phyloP scores from a whole-genome alignment of 371 early-diverging fungal genomes.

The Apophysomyces trapeziformis region DNA sequence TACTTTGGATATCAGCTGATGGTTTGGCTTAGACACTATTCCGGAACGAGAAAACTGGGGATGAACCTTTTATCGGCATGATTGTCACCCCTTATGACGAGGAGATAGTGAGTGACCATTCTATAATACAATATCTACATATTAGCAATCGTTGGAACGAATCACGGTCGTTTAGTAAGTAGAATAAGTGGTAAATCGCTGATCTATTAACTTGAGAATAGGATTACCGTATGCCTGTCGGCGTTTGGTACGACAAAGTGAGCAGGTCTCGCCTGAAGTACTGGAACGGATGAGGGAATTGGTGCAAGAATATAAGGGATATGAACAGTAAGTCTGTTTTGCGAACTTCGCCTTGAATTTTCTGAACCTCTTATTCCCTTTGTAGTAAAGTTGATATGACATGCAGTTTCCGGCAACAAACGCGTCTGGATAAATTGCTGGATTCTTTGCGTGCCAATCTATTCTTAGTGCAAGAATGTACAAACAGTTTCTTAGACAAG shows the following conservation, averaged over 20 bases:
- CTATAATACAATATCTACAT: slow-evolving; percentile 65
- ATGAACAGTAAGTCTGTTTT: slow-evolving; percentile 25
- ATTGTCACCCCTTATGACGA: slow-evolving; percentile 80
- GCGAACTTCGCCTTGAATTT: too few species aligned
- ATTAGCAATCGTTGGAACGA: slow-evolving; percentile 53
- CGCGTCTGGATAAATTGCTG: slow-evolving; percentile 21
- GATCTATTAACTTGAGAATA: not conserved
- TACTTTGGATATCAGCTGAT: not conserved
- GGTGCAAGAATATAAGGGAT: slow-evolving; percentile 26
- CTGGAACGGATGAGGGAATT: slow-evolving; percentile 21
- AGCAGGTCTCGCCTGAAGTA: slow-evolving; percentile 9
- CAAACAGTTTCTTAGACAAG: not conserved
- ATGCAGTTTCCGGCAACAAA: slow-evolving; percentile 11
- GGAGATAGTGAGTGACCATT: slow-evolving; percentile 48
- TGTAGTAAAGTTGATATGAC: slow-evolving; percentile 26
- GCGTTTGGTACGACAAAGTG: not conserved
- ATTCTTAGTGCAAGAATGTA: slow-evolving; percentile 15
- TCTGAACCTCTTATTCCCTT: not conserved
- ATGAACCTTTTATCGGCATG: slow-evolving; percentile 85
- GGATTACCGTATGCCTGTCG: slow-evolving; percentile 25
- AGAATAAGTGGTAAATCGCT: not conserved
- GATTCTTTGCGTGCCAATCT: slow-evolving; percentile 24
- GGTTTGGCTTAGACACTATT: slow-evolving; percentile 56
- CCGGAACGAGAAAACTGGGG: slow-evolving; percentile 59
- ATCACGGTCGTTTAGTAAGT: slow-evolving; percentile 50